Evolutionary conservation across 768 basidiomycete genomes (phyloP).

Genomic region (Lentinus tigrinus): DNA sequence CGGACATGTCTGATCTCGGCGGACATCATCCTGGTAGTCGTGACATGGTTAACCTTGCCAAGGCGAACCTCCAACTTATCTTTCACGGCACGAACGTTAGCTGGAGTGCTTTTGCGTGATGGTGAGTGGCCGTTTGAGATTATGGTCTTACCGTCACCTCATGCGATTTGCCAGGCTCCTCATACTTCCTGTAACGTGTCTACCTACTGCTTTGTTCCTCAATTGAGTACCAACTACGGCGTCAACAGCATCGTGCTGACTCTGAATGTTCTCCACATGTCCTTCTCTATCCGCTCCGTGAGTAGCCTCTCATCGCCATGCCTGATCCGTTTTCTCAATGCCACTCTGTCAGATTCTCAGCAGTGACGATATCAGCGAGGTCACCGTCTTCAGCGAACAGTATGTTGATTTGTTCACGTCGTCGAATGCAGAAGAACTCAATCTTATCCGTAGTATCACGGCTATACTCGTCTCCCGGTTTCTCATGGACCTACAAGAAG

Average conservation of each 20-base stretch:
- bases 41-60: background rate
- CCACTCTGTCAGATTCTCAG: background rate
- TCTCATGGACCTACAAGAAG: background rate
- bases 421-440: too few species aligned
- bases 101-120: background rate
- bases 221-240: too few species aligned
- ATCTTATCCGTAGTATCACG: background rate
- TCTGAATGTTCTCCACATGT: background rate
- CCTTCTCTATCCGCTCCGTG: background rate
- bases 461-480: background rate
- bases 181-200: too few species aligned
- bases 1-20: background rate
- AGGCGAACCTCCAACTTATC: background rate
- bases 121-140: too few species aligned
- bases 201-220: too few species aligned
- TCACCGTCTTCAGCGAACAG: background rate
- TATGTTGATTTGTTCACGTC: too few species aligned
- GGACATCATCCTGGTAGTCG: background rate
- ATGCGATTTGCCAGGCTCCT: too few species aligned
- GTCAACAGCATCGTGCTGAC: background rate
- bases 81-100: background rate
- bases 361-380: background rate
- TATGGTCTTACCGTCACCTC: too few species aligned
- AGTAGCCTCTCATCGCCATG: background rate
- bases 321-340: background rate